phyloP scores from a whole-genome alignment of 495 filamentous ascomycete genomes.

The Penicillium longicatenatum region DNA sequence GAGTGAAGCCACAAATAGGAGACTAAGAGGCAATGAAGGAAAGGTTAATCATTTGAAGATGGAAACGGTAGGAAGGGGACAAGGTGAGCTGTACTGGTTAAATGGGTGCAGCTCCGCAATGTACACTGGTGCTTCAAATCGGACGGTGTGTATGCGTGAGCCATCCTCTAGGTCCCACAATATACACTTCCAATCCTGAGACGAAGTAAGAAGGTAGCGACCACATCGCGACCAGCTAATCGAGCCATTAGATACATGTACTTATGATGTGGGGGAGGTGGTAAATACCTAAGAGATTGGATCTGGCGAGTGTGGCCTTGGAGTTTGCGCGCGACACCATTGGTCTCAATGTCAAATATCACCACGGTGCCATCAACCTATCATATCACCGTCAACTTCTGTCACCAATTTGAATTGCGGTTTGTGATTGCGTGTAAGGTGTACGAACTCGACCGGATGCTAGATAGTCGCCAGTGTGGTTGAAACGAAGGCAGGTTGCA shows the following conservation, averaged over 20 bases:
- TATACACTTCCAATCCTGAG: constrained; percentile 92
- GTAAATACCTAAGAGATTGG: constrained; percentile 67
- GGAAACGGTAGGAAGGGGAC: neutral
- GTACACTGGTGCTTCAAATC: constrained; percentile 90
- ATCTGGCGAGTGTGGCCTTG: constrained; percentile 89
- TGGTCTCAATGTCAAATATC: constrained; percentile 96
- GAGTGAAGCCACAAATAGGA: constrained; percentile 80
- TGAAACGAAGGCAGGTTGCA: constrained; percentile 80
- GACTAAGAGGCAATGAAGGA: constrained; percentile 44
- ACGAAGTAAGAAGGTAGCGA: constrained; percentile 90
- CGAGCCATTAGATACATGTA: constrained; percentile 16
- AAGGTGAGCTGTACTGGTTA: constrained; percentile 67
- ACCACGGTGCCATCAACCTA: constrained; percentile 87
- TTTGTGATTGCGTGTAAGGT: neutral
- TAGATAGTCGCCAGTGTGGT: constrained; percentile 88
- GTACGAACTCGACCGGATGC: constrained; percentile 78
- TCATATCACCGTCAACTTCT: constrained; percentile 7
- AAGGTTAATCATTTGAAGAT: neutral
- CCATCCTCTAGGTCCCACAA: constrained; percentile 90
- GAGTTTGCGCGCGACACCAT: constrained; percentile 90
- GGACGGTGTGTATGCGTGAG: constrained; percentile 66
- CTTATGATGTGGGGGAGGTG: neutral
- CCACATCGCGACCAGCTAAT: constrained; percentile 88
- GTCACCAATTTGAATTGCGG: neutral
- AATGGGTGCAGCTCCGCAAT: constrained; percentile 92